Evolutionary conservation across 2,329 filamentous ascomycete genomes (phyloP), one percentile per base, ranked within the genome.

Genomic region (Mollisiaceae sp.): DNA sequence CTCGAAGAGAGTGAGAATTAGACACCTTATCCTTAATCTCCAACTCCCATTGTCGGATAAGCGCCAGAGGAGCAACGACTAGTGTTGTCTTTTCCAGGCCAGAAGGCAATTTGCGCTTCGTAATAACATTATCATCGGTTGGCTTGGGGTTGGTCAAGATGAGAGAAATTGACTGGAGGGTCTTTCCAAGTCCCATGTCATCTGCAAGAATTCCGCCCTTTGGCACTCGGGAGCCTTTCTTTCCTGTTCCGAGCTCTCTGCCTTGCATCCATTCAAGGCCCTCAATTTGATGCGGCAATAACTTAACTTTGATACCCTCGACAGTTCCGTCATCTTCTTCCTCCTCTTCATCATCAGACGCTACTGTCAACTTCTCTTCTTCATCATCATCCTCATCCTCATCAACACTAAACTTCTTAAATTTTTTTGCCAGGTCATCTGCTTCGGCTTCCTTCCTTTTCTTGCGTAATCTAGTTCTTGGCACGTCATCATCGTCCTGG

Each of bases 141-240:
- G 91, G 89, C 73, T 91, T 92, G 20, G 88, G 86, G 73, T 98
- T 97, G 63, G 85, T 91, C 43, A 99, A 83, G 50, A 99, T 91
- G 38, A 98, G 83, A 1, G 94, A 89, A 64, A 99, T 91, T 0
- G 94, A 93, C 79, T 99, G 95, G 15, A 99, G 86, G 0, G 95
- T 99, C 82, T 99, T 99, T 65, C 95, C 95, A 15, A 98, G 82
- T 70, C 94, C 94, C 94, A 98, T 96, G 76, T 99, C 95, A 74
- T 99, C 95, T 20, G 95, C 95, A 41, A 99, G 85, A 69, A 99
- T 97, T 20, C 95, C 95, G 41, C 95, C 95, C 72, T 96, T 95
- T 36, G 94, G 93, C 11, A 96, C 85, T 67, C 82, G 86, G 14
- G 67, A 62, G 65, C 91, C 92, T 72, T 90, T 91, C 80, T 95